Conservation (phyloP, 1,284 basidiomycete genomes). For the Ceratobasidium sp. region DNA sequence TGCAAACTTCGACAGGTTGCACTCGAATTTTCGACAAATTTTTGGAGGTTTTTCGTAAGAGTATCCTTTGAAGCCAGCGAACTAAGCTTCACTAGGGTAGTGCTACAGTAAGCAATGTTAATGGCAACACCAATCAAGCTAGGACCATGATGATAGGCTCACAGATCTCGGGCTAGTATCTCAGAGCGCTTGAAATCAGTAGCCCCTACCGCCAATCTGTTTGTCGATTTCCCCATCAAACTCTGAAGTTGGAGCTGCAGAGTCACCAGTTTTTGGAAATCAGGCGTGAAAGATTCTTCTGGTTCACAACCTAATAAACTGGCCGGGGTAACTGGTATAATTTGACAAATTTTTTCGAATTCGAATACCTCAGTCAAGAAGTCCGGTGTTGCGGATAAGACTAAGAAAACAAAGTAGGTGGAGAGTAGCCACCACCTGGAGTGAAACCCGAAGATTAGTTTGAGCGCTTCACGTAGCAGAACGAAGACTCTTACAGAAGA, state of each 20-base stretch:
- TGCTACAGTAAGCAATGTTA: slow-evolving; percentile 2
- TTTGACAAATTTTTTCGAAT: too few species aligned
- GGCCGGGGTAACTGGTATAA: too few species aligned
- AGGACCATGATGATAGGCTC: not conserved
- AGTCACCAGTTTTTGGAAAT: not conserved
- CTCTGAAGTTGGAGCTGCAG: slow-evolving; percentile 42
- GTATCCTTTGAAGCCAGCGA: slow-evolving; percentile 41
- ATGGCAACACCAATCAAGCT: not conserved
- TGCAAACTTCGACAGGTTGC: slow-evolving; percentile 44
- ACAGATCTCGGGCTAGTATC: slow-evolving; percentile 43
- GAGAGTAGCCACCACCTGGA: too few species aligned
- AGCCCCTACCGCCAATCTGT: slow-evolving; percentile 38
- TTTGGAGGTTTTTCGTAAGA: slow-evolving; percentile 16
- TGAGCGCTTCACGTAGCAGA: too few species aligned
- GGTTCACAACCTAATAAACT: too few species aligned
- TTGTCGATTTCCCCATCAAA: slow-evolving; percentile 40
- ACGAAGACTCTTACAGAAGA: too few species aligned
- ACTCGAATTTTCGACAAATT: slow-evolving; percentile 43
- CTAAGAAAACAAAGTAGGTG: too few species aligned
- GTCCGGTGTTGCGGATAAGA: too few species aligned
- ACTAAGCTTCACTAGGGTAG: slow-evolving; percentile 44
- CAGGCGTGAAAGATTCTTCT: too few species aligned
- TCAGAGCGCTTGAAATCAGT: slow-evolving; percentile 46
- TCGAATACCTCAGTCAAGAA: too few species aligned
- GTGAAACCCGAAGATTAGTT: too few species aligned